Percentiles rank a stretch among this genome's conserved stretches.
Evolutionary conservation across 1,284 basidiomycete species (phyloP).

Genomic region (Rhodotorula mucilaginosa): DNA sequence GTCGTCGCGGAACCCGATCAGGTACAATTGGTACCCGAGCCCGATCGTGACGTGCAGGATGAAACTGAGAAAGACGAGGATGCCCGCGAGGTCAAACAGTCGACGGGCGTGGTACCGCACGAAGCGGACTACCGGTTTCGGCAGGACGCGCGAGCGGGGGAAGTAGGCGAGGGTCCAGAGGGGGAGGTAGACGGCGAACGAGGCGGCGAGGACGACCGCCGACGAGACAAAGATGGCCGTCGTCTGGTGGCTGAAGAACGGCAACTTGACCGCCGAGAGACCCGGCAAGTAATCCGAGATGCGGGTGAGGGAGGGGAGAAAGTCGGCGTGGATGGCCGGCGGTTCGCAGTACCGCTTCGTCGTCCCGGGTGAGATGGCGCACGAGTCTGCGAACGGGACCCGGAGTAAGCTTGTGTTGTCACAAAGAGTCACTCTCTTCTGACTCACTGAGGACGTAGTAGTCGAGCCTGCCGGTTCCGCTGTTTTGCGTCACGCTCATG

Average conservation of each 20-base stretch:
- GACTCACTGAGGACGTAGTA: slow-evolving; percentile 30
- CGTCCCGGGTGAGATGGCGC: slow-evolving; percentile 9
- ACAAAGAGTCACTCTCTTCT: too few species aligned
- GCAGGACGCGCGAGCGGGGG: slow-evolving; percentile 19
- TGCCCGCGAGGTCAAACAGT: slow-evolving; percentile 14
- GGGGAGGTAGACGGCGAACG: slow-evolving; percentile 32
- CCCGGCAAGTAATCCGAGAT: slow-evolving; percentile 30
- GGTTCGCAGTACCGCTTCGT: slow-evolving; percentile 13
- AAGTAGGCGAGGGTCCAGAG: slow-evolving; percentile 39
- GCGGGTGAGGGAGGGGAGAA: slow-evolving; percentile 17
- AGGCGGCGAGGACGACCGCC: slow-evolving; percentile 15
- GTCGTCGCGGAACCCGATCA: slow-evolving; percentile 6
- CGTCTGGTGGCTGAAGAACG: slow-evolving; percentile 24
- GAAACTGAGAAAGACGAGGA: slow-evolving; percentile 24
- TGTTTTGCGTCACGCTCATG: slow-evolving; percentile 8
- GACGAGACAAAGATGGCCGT: slow-evolving; percentile 29
- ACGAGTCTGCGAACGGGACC: slow-evolving; percentile 23
- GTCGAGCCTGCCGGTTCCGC: slow-evolving; percentile 26
- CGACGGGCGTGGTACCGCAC: slow-evolving; percentile 21
- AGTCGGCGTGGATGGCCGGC: slow-evolving; percentile 13
- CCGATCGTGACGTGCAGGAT: slow-evolving; percentile 29
- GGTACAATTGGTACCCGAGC: slow-evolving; percentile 29
- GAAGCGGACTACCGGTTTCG: slow-evolving; percentile 7
- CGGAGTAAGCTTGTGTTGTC: too few species aligned
- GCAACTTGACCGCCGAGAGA: slow-evolving; percentile 29